A percentile compares a stretch with the other conserved stretches of the same genome.
These are phyloP conservation scores for Diatrype stigma DNA, from an alignment of 2,329 filamentous ascomycete genomes.

Conservation along the genomic window DNA sequence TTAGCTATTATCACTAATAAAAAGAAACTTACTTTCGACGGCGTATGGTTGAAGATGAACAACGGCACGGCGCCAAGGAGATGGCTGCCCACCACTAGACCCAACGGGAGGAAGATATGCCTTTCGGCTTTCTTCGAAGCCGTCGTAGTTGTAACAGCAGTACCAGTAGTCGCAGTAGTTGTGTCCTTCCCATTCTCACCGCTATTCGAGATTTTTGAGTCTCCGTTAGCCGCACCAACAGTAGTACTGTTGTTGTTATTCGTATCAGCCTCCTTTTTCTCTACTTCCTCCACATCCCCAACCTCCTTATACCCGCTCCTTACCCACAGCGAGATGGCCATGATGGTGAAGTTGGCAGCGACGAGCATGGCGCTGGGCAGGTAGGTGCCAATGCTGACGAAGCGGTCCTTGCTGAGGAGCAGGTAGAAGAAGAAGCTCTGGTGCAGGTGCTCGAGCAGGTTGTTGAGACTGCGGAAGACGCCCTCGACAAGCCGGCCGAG, in stretches of 20 bases:
- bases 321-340: constrained; percentile 91
- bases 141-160: constrained; percentile 13
- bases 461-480: constrained; percentile 90
- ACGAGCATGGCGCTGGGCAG: constrained; percentile 96
- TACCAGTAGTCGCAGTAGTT: constrained; percentile 6
- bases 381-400: constrained; percentile 97
- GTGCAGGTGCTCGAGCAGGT: constrained; percentile 91
- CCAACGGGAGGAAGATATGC: constrained; percentile 67
- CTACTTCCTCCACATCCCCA: constrained; percentile 23
- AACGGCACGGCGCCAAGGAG: constrained; percentile 76
- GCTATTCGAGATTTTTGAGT: constrained; percentile 7
- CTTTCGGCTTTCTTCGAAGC: constrained; percentile 43
- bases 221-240: constrained; percentile 1
- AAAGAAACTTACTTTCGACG: constrained; percentile 53
- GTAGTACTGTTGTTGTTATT: constrained; percentile 2
- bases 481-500: constrained; percentile 87
- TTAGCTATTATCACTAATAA: not conserved
- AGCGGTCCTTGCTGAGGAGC: constrained; percentile 83
- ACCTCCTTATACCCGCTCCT: constrained; percentile 63
- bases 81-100: constrained; percentile 68
- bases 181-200: constrained; percentile 21
- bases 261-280: constrained; percentile 20
- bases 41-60: constrained; percentile 77
- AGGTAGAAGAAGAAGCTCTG: constrained; percentile 99
- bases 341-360: constrained; percentile 91